Conservation (phyloP, 768 basidiomycete species). For the Lepiota subincarnata region DNA sequence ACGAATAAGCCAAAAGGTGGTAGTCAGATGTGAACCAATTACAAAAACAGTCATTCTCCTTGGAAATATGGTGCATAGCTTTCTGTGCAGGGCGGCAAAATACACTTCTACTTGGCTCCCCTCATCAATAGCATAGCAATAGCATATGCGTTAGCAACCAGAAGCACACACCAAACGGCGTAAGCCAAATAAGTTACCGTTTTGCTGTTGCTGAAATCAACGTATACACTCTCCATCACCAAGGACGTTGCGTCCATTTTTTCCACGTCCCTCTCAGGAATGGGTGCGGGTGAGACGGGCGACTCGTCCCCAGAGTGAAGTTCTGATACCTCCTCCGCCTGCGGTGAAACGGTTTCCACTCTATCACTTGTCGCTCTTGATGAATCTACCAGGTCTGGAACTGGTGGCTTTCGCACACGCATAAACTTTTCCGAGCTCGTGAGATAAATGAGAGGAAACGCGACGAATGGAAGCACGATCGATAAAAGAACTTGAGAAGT, state of each 20-base stretch:
- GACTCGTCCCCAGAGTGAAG: neutral
- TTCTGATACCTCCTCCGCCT: neutral
- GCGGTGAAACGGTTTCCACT: neutral
- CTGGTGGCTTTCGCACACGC: conserved; percentile 43
- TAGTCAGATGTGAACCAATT: no score
- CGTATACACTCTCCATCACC: conserved; percentile 4
- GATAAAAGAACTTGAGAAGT: conserved; percentile 74
- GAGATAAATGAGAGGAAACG: conserved; percentile 67
- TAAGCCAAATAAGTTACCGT: conserved; percentile 39
- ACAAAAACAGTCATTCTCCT: no score
- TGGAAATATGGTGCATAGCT: neutral
- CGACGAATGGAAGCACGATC: conserved; percentile 70
- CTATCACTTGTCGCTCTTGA: neutral
- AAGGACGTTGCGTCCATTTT: conserved; percentile 13
- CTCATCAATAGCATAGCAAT: conserved; percentile 36
- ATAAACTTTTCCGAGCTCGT: conserved; percentile 60
- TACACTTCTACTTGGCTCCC: neutral
- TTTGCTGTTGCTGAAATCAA: conserved; percentile 39
- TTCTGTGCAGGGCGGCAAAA: neutral
- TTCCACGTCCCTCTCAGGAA: neutral
- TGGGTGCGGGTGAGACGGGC: neutral
- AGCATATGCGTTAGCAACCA: conserved; percentile 51
- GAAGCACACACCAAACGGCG: conserved; percentile 40
- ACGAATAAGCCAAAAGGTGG: no score
- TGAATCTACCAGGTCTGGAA: conserved; percentile 1